Evolutionary conservation across 495 filamentous ascomycete species (phyloP), one percentile per base, ranked within the genome.

Genomic region (Penicillium herquei): DNA sequence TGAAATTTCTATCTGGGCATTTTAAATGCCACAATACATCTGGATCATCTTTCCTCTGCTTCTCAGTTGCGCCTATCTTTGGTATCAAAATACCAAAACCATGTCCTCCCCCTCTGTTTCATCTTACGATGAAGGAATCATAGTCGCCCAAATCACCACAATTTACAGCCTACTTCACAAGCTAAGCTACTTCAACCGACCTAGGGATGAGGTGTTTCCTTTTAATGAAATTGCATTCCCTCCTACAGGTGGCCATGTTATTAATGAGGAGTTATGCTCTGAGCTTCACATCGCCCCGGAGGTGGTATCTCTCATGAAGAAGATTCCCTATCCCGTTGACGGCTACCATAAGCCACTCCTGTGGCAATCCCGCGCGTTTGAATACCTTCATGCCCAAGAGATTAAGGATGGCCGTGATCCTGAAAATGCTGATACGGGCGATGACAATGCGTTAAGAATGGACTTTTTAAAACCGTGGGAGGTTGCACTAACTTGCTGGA

Each of bases 161-260:
- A 42, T 42, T 42, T 42, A 42, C n/a, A 42, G 16, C 40, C 40
- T 42, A 42, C 40, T 42, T 42, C 40, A 14, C 40, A 42, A 42
- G 40, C 40, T 42, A 18, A 42, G 40, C 40, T 42, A 42, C 16
- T 42, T 35, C 33, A 35, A 14, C 40, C 16, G 13, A n/a, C 40
- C 40, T 42, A 18, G 13, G 12, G 13, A 42, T 6, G 40, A 35
- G 33, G 11, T 35, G 11, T 35, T 35, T 35, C 33, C 33, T 35
- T 35, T 35, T 35, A 35, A 35, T 11, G 33, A 35, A 35, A 35
- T 42, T 42, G 16, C 16, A n/a, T 42, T 42, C 40, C 40, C 40
- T 18, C 40, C 40, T 14, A 13, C 12, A 42, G 33, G 33, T 35
- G 33, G 33, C 33, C 33, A 35, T 35, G 33, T 35, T 35, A 35